These are phyloP conservation scores for Schizochytrium sp. DNA, from an alignment of 108 stramenopile species.

Conservation along the genomic window DNA sequence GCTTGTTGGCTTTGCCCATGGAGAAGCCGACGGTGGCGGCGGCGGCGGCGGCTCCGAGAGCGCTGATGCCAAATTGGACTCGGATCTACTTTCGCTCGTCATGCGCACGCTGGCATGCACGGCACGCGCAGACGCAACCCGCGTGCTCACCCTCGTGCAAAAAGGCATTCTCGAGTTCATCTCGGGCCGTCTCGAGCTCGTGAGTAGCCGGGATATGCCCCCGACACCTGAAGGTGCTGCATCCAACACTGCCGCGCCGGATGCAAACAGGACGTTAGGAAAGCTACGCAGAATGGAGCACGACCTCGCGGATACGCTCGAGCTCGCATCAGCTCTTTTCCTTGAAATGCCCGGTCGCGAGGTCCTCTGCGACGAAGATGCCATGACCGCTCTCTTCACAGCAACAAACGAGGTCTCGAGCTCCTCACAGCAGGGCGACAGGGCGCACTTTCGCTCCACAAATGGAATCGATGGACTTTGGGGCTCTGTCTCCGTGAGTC, in stretches of 20 bases:
- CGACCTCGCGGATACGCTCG: background rate
- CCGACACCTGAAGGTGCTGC: background rate
- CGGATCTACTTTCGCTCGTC: background rate
- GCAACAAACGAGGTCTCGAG: background rate
- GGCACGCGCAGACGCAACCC: background rate
- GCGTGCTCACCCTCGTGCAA: background rate
- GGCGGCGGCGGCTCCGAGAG: too few species aligned
- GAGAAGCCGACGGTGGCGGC: background rate
- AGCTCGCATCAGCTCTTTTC: background rate
- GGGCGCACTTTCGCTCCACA: background rate
- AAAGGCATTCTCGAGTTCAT: background rate
- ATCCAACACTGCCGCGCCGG: background rate
- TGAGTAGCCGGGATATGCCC: background rate
- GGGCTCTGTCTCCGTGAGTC: background rate
- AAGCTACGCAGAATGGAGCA: background rate
- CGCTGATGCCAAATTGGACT: background rate
- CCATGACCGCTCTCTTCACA: background rate
- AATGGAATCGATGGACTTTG: background rate
- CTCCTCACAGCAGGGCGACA: background rate
- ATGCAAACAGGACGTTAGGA: background rate
- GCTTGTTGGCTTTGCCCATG: background rate
- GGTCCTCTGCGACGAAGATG: background rate
- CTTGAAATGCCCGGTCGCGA: background rate
- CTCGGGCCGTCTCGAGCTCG: background rate
- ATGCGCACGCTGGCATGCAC: background rate